phyloP scores from a whole-genome alignment of 1,139 yeast species.

The Geotrichum siamense region DNA sequence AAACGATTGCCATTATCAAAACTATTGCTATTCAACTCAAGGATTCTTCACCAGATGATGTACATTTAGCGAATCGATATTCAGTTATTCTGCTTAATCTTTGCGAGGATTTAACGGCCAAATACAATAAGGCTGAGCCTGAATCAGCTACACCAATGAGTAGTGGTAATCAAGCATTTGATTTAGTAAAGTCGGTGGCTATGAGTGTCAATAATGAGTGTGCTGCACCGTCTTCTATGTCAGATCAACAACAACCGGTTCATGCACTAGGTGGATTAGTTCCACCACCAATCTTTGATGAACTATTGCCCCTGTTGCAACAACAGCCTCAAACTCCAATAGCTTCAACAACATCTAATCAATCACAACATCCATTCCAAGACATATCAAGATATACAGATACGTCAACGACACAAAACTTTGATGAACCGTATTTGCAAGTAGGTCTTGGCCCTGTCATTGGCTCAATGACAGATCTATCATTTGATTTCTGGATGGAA shows the following conservation, averaged over 20 bases:
- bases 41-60: constrained; percentile 84
- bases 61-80: constrained; percentile 75
- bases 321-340: constrained; percentile 10
- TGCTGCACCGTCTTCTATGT: constrained; percentile 4
- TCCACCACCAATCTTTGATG: not conserved
- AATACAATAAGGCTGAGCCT: constrained; percentile 13
- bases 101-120: constrained; percentile 46
- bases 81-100: constrained; percentile 73
- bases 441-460: constrained; percentile 15
- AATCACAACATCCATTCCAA: constrained; percentile 2
- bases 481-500: constrained; percentile 48
- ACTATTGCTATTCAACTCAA: constrained; percentile 67
- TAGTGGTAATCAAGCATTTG: not conserved
- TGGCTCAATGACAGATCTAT: constrained; percentile 23
- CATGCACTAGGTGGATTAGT: constrained; percentile 10
- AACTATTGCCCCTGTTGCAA: constrained; percentile 9
- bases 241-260: constrained; percentile 12
- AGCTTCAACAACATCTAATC: constrained; percentile 6
- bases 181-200: constrained; percentile 1
- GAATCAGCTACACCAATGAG: not conserved
- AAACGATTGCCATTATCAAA: constrained; percentile 59
- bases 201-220: not conserved
- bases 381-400: constrained; percentile 1
- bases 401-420: not conserved
- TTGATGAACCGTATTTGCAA: constrained; percentile 11